A percentile compares a stretch with the other conserved stretches of the same genome.
phyloP scores from a whole-genome alignment of 805 yeast genomes.

The Kodamaea jinghongensis region DNA sequence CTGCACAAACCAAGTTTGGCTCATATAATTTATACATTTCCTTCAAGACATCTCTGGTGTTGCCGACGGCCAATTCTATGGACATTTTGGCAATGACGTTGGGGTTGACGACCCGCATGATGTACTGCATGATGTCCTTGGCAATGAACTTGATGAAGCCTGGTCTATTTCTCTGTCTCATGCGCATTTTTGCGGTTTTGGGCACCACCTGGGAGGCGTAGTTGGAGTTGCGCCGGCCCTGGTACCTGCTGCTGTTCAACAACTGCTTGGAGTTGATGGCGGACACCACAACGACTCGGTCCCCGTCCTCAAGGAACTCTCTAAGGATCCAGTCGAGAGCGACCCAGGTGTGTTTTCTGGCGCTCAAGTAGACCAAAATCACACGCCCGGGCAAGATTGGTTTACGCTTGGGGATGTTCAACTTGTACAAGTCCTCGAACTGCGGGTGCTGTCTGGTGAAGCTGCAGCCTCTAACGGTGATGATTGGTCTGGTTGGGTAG shows the following conservation, averaged over 20 bases:
- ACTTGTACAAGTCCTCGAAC: slow-evolving; percentile 46
- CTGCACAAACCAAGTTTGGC: slow-evolving; percentile 56
- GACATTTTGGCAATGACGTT: slow-evolving; percentile 48
- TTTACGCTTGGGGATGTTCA: slow-evolving; percentile 26
- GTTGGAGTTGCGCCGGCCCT: slow-evolving; percentile 5
- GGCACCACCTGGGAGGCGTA: slow-evolving; percentile 8
- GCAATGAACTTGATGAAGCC: slow-evolving; percentile 46
- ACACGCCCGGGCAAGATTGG: slow-evolving; percentile 52
- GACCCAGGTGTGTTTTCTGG: slow-evolving; percentile 79
- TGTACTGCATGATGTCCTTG: slow-evolving; percentile 51
- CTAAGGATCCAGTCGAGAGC: slow-evolving; percentile 69
- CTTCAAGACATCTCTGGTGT: slow-evolving; percentile 52
- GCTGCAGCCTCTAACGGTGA: slow-evolving; percentile 42
- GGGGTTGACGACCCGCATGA: slow-evolving; percentile 46
- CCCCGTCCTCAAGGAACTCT: slow-evolving; percentile 59
- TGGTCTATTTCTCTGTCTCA: slow-evolving; percentile 42
- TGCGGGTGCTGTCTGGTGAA: slow-evolving; percentile 45
- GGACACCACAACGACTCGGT: slow-evolving; percentile 61
- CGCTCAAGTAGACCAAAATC: slow-evolving; percentile 63
- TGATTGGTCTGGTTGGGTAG: slow-evolving; percentile 41
- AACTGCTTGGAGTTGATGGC: slow-evolving; percentile 33
- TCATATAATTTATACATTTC: slow-evolving; percentile 60
- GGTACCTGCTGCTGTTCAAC: neutral
- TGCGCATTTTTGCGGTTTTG: slow-evolving; percentile 29
- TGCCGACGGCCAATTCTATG: slow-evolving; percentile 61